These are phyloP conservation scores for Aspergillus jensenii DNA, from an alignment of 2,329 filamentous ascomycete species.

Conservation along the genomic window DNA sequence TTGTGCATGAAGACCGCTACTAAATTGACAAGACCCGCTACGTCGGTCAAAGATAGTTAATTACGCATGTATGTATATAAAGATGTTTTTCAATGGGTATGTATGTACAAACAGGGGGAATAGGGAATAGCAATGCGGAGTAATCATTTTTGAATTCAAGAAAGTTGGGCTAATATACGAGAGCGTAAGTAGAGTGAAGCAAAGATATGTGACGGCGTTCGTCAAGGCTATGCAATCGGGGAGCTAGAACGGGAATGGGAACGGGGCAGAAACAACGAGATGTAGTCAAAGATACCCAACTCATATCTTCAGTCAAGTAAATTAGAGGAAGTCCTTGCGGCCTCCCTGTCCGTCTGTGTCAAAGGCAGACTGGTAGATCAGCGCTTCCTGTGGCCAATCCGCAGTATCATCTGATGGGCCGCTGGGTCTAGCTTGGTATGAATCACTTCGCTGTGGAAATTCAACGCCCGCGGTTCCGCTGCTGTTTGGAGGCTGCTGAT, in stretches of 20 bases:
- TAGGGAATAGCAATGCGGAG: background rate
- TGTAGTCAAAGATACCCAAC: background rate
- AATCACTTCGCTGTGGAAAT: slow-evolving; percentile 12
- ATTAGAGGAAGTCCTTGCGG: slow-evolving; percentile 17
- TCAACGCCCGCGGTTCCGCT: slow-evolving; percentile 25
- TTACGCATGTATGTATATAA: too few relatives aligned
- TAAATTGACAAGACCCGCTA: too few relatives aligned
- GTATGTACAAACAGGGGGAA: slow-evolving; percentile 14
- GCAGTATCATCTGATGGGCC: slow-evolving; percentile 27
- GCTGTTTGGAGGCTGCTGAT: slow-evolving; percentile 22
- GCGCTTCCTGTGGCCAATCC: slow-evolving; percentile 43
- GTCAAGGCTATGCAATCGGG: slow-evolving; percentile 3
- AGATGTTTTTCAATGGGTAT: slow-evolving; percentile 1
- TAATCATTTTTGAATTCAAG: background rate
- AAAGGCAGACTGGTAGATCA: slow-evolving; percentile 38
- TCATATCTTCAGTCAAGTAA: background rate
- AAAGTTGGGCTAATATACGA: background rate
- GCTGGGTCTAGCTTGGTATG: slow-evolving; percentile 16
- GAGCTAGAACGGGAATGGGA: background rate
- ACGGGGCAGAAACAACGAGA: background rate
- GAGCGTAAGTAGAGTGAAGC: background rate
- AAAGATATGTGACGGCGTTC: background rate
- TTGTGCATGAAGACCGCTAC: too few relatives aligned
- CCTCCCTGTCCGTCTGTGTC: slow-evolving; percentile 20
- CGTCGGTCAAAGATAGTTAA: too few relatives aligned